phyloP scores from a whole-genome alignment of 2,329 filamentous ascomycete genomes.

The Penicillium glabrum region DNA sequence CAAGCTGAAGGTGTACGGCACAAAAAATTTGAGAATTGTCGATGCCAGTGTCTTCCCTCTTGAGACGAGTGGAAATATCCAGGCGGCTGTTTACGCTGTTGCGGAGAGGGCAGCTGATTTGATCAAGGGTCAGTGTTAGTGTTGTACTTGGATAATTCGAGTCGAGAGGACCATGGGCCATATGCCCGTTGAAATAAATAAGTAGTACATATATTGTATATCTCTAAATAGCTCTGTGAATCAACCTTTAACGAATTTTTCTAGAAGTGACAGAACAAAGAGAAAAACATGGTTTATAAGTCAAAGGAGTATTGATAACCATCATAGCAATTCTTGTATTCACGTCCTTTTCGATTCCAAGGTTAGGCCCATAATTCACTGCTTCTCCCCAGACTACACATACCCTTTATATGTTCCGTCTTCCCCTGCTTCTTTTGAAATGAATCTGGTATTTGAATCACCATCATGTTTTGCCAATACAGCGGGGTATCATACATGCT shows the following conservation, averaged over 20 bases:
- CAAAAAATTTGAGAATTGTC: constrained; percentile 30
- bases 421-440: no score
- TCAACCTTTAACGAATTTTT: no score
- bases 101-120: constrained; percentile 32
- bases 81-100: constrained; percentile 36
- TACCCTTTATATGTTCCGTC: no score
- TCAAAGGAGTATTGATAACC: no score
- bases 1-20: constrained; percentile 29
- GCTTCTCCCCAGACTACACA: no score
- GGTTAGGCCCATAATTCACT: no score
- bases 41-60: constrained; percentile 38
- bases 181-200: background rate
- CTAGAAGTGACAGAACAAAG: no score
- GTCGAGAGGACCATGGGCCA: no score
- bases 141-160: background rate
- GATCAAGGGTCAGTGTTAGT: constrained; percentile 6
- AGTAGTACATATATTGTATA: background rate
- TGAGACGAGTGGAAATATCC: constrained; percentile 36
- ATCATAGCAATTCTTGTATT: no score
- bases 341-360: no score
- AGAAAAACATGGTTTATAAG: no score
- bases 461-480: constrained; percentile 1
- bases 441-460: constrained; percentile 8
- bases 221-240: no score
- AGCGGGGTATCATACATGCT: constrained; percentile 32